Conservation (phyloP, 202 grass and related monocot species). For the Panicum virgatum region DNA sequence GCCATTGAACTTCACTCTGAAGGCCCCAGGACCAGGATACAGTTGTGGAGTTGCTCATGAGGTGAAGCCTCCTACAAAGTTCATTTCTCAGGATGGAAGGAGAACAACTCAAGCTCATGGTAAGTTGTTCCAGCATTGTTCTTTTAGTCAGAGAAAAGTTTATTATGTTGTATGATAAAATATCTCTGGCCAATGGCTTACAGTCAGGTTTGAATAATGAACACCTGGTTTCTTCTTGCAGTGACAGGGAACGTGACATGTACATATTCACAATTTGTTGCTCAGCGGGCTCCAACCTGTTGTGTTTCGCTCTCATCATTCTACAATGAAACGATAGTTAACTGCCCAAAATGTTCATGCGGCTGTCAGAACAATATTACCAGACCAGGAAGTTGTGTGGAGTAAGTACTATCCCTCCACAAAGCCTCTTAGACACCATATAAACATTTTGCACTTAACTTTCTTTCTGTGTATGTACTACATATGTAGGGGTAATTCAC, state of each 20-base stretch:
- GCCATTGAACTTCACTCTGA: conserved; percentile 65
- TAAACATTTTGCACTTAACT: neutral
- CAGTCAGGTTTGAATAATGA: conserved; percentile 1
- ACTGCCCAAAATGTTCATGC: conserved; percentile 84
- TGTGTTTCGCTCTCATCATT: conserved; percentile 92
- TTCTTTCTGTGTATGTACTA: neutral
- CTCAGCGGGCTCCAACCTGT: conserved; percentile 73
- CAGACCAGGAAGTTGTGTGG: conserved; percentile 71
- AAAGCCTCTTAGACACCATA: neutral
- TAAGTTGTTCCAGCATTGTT: conserved; percentile 37
- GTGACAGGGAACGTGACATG: conserved; percentile 90
- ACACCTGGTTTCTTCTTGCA: conserved; percentile 39
- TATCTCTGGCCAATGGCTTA: conserved; percentile 41
- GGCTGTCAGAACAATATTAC: conserved; percentile 76
- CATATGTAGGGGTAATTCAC: conserved; percentile 67
- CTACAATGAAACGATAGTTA: conserved; percentile 81
- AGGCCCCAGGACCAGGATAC: conserved; percentile 72
- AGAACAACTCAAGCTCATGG: conserved; percentile 81
- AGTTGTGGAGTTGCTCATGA: conserved; percentile 63
- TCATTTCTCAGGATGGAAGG: conserved; percentile 70
- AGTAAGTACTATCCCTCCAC: conserved; percentile 56
- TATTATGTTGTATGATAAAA: neutral
- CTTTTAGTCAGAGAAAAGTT: neutral
- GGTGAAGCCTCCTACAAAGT: conserved; percentile 59
- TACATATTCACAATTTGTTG: conserved; percentile 86